These are phyloP conservation scores for Dactylellina parvicollis DNA, from an alignment of 2,329 filamentous ascomycete genomes.

Conservation along the genomic window DNA sequence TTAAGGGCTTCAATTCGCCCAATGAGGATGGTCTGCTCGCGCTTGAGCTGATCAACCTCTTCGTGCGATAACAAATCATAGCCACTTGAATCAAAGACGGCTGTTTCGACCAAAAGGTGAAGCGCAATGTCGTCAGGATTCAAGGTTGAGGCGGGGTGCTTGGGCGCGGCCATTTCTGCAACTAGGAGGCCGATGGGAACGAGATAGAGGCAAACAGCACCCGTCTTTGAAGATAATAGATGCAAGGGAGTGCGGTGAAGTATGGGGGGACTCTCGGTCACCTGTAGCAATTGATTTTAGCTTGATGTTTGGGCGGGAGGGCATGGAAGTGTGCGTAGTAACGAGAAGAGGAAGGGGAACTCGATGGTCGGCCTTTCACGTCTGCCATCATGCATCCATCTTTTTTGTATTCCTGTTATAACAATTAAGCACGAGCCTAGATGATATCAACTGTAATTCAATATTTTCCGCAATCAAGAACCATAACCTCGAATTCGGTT, in stretches of 20 bases:
- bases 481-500: too few relatives aligned
- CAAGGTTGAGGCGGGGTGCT: constrained; percentile 6
- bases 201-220: not conserved
- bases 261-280: too few relatives aligned
- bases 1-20: constrained; percentile 83
- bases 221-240: too few relatives aligned
- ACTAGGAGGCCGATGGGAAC: not conserved
- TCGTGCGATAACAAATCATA: constrained; percentile 89
- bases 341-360: not conserved
- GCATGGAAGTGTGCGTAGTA: too few relatives aligned
- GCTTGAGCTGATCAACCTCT: constrained; percentile 91
- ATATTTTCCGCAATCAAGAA: too few relatives aligned
- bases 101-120: constrained; percentile 92
- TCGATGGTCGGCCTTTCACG: not conserved
- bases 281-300: too few relatives aligned
- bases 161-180: constrained; percentile 19
- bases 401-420: not conserved
- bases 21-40: constrained; percentile 76
- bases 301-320: not conserved
- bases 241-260: too few relatives aligned
- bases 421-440: too few relatives aligned
- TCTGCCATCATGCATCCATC: not conserved
- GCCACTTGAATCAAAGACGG: constrained; percentile 83
- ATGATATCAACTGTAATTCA: too few relatives aligned
- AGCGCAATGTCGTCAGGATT: constrained; percentile 73